phyloP scores from a whole-genome alignment of 768 basidiomycete species.

The Lactarius akahatsu region DNA sequence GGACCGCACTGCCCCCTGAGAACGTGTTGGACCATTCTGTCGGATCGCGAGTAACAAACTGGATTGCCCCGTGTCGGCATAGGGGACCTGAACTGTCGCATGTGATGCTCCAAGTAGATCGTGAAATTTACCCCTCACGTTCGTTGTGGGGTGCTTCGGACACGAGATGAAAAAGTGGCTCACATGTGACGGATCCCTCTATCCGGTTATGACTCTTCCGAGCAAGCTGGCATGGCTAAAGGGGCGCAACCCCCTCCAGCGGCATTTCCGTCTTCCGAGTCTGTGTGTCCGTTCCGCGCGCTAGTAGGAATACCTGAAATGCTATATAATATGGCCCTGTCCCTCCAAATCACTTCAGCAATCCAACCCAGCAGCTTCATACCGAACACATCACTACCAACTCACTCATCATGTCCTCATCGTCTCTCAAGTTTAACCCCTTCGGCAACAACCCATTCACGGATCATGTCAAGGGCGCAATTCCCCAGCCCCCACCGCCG shows the following conservation, averaged over 20 bases:
- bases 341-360: neutral
- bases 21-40: constrained; percentile 3
- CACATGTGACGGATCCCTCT: constrained; percentile 24
- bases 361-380: constrained; percentile 18
- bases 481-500: constrained; percentile 45
- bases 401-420: constrained; percentile 33
- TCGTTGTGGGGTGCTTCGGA: constrained; percentile 14
- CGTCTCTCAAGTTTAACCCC: constrained; percentile 50
- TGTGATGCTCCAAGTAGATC: constrained; percentile 19
- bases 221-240: constrained; percentile 13
- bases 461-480: constrained; percentile 36
- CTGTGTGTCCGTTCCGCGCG: neutral
- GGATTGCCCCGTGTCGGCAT: constrained; percentile 16
- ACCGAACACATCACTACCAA: neutral
- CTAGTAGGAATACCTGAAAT: neutral
- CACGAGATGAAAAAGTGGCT: constrained; percentile 10
- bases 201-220: constrained; percentile 18
- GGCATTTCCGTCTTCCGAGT: neutral
- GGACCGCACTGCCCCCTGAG: constrained; percentile 16
- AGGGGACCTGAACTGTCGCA: constrained; percentile 2
- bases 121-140: constrained; percentile 24
- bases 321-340: constrained; percentile 18
- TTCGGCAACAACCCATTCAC: constrained; percentile 62
- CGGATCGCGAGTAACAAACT: constrained; percentile 16
- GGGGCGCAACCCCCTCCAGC: constrained; percentile 19